phyloP scores from a whole-genome alignment of 2,329 filamentous ascomycete genomes.

The Arachnopeziza araneosa region DNA sequence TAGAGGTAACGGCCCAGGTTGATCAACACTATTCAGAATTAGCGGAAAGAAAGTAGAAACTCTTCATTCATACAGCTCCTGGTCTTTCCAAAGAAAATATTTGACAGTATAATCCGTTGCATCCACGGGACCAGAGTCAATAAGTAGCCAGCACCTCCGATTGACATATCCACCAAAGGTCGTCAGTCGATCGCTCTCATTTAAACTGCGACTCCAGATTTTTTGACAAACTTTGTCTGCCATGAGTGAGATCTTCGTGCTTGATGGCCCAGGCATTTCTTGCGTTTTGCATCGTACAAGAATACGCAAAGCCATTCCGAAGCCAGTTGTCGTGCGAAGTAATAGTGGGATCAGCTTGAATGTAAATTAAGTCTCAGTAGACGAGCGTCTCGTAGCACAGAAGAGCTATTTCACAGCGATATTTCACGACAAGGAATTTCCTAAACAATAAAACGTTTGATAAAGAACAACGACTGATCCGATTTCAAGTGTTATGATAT shows the following conservation, averaged over 20 bases:
- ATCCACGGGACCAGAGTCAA: conserved; percentile 13
- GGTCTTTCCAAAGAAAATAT: conserved; percentile 8
- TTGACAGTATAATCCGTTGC: conserved; percentile 1
- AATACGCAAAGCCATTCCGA: conserved; percentile 9
- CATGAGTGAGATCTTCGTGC: conserved; percentile 9
- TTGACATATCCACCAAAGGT: conserved; percentile 9
- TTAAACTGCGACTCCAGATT: conserved; percentile 11
- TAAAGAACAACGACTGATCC: too few relatives aligned
- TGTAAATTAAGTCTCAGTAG: neutral
- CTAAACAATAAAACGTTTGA: too few relatives aligned
- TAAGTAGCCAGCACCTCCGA: conserved; percentile 6
- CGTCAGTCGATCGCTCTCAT: conserved; percentile 11
- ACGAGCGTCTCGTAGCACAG: neutral
- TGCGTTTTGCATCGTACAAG: conserved; percentile 12
- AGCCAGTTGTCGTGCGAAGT: neutral
- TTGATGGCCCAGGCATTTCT: conserved; percentile 9
- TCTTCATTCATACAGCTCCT: conserved; percentile 9
- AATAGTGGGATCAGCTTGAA: neutral
- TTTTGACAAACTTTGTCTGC: conserved; percentile 12
- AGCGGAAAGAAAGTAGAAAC: neutral
- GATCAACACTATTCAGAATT: conserved; percentile 1
- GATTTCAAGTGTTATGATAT: too few relatives aligned
- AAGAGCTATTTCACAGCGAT: too few relatives aligned
- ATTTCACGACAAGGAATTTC: too few relatives aligned
- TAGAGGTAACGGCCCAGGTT: neutral